Evolutionary conservation across 208 protist genomes (phyloP).

Genomic region (Eutreptiella sp.): DNA sequence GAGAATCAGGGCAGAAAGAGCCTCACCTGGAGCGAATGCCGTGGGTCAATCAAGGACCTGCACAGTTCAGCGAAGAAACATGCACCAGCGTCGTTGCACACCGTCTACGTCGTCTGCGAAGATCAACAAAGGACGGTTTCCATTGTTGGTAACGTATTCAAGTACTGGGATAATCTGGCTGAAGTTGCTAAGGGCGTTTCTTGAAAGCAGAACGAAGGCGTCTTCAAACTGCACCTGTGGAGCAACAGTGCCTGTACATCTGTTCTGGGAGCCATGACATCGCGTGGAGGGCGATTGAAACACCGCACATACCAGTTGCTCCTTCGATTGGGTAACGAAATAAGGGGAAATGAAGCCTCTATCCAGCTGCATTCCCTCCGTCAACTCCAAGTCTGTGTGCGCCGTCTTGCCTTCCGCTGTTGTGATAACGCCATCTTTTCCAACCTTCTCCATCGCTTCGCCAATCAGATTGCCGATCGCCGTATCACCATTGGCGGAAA

Average conservation of each 20-base stretch:
- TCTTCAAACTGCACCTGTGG: constrained; percentile 94
- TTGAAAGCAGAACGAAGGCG: constrained; percentile 80
- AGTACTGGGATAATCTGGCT: constrained; percentile 52
- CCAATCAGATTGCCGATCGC: constrained; percentile 98
- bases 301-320: too few relatives aligned
- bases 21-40: constrained; percentile 54
- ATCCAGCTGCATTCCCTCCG: constrained; percentile 97
- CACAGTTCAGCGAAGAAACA: not conserved
- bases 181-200: constrained; percentile 70
- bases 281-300: too few relatives aligned
- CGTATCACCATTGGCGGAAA: constrained; percentile 98
- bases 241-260: too few relatives aligned
- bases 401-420: constrained; percentile 97
- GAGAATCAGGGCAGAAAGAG: constrained; percentile 66
- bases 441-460: constrained; percentile 98
- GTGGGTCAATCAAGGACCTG: not conserved
- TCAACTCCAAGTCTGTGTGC: constrained; percentile 94
- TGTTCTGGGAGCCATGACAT: too few relatives aligned
- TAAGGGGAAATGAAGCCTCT: constrained; percentile 97
- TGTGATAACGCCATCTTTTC: constrained; percentile 99
- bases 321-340: constrained; percentile 98
- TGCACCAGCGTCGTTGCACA: constrained; percentile 21
- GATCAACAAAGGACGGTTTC: constrained; percentile 72
- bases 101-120: constrained; percentile 86
- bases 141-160: constrained; percentile 39